Evolutionary conservation across 306 rosid species (phyloP).

Genomic region (Cucumis hystrix): DNA sequence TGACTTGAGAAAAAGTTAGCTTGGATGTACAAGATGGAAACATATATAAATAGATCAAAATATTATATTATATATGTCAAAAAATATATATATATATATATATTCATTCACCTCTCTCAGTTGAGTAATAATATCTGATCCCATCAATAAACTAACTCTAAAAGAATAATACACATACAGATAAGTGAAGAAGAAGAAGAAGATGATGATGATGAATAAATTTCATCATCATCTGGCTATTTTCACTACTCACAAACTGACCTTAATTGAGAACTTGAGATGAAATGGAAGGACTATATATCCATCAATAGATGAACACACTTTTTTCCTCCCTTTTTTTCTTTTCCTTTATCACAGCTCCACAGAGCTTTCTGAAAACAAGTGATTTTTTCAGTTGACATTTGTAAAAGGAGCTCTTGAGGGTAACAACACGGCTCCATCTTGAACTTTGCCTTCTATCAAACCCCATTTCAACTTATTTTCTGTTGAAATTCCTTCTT

Average conservation of each 20-base stretch:
- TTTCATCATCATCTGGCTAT: neutral
- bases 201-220: neutral
- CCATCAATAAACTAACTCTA: neutral
- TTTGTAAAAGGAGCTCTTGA: constrained; percentile 57
- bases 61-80: neutral
- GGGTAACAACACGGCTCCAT: constrained; percentile 15
- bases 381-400: constrained; percentile 22
- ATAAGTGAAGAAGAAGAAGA: neutral
- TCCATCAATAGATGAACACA: neutral
- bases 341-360: neutral
- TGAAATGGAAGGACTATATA: neutral
- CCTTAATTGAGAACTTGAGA: neutral
- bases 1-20: neutral
- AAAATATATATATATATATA: neutral
- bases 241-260: neutral
- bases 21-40: neutral
- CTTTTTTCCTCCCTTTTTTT: neutral
- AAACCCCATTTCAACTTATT: constrained; percentile 18
- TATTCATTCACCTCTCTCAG: neutral
- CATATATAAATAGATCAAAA: neutral
- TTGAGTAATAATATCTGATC: neutral
- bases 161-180: neutral
- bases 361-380: neutral
- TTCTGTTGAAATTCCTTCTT: constrained; percentile 24
- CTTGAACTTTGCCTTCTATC: constrained; percentile 36